Evolutionary conservation across 2,329 filamentous ascomycete species (phyloP).

Genomic region (Coniochaeta prunicola): DNA sequence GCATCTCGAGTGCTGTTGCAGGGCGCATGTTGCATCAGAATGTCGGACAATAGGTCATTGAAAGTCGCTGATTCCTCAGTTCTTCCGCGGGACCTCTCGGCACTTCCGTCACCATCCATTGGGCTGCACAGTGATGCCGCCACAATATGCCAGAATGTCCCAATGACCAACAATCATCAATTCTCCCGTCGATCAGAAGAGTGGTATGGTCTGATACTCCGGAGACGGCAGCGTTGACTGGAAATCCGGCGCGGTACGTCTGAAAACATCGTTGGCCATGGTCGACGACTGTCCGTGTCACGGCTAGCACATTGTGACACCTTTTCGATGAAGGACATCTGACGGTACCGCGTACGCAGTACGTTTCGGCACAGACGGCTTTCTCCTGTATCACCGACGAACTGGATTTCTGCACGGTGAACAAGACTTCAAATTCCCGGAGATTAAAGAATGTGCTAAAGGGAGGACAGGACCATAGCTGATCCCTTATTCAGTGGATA

Average conservation of each 20-base stretch:
- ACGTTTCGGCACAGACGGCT: too few relatives aligned
- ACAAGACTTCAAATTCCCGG: too few relatives aligned
- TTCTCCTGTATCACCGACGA: too few relatives aligned
- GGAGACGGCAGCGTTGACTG: not conserved
- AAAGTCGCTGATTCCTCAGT: not conserved
- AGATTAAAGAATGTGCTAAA: too few relatives aligned
- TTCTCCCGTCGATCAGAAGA: not conserved
- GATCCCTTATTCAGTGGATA: too few relatives aligned
- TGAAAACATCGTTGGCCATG: too few relatives aligned
- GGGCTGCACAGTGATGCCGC: conserved; percentile 10
- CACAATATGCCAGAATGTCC: not conserved
- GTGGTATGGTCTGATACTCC: not conserved
- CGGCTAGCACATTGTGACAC: too few relatives aligned
- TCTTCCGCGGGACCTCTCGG: not conserved
- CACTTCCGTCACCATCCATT: not conserved
- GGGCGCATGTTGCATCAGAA: conserved; percentile 6
- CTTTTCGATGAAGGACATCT: too few relatives aligned
- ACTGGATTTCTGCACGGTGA: too few relatives aligned
- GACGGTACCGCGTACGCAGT: too few relatives aligned
- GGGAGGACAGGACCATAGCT: too few relatives aligned
- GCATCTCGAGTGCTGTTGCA: conserved; percentile 8
- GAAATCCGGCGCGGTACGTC: not conserved
- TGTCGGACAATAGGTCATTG: not conserved
- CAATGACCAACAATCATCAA: not conserved
- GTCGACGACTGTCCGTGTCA: too few relatives aligned